Conservation (phyloP, 2,329 filamentous ascomycete species). For the Colletotrichum simmondsii region DNA sequence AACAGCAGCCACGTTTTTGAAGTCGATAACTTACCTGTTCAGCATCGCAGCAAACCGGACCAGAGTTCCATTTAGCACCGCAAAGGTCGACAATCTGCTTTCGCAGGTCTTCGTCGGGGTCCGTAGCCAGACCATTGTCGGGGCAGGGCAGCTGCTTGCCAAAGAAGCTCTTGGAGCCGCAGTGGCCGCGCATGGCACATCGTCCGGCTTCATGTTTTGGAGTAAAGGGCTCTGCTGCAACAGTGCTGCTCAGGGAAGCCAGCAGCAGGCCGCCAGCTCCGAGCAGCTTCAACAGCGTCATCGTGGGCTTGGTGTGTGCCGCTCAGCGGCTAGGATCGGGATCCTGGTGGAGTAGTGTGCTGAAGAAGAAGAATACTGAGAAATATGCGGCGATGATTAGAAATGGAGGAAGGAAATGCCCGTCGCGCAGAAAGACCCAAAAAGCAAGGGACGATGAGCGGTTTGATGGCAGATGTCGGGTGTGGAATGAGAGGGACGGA, state of each 20-base stretch:
- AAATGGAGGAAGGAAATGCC: too few species aligned
- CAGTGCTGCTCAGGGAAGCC: constrained; percentile 34
- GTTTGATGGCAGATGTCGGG: not conserved
- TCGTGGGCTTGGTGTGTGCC: constrained; percentile 21
- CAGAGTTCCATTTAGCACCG: constrained; percentile 85
- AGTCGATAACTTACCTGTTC: constrained; percentile 73
- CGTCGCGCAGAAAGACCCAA: not conserved
- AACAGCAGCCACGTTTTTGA: not conserved
- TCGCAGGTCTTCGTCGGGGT: constrained; percentile 77
- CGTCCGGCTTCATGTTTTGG: constrained; percentile 85
- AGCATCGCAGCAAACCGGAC: constrained; percentile 84
- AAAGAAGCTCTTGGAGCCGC: constrained; percentile 91
- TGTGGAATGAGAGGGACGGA: not conserved
- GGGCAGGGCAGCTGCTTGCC: constrained; percentile 90
- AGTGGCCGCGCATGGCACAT: constrained; percentile 91
- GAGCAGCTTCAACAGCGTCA: constrained; percentile 38
- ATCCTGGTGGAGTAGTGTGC: not conserved
- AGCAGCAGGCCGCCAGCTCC: constrained; percentile 45
- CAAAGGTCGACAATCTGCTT: constrained; percentile 86
- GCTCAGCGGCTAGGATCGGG: constrained; percentile 25
- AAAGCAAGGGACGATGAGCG: not conserved
- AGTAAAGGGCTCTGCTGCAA: constrained; percentile 49
- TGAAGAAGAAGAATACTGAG: not conserved
- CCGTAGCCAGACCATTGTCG: constrained; percentile 85
- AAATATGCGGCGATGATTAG: not conserved